phyloP scores from a whole-genome alignment of 345 rosid genomes.

The Rubroshorea leprosula region DNA sequence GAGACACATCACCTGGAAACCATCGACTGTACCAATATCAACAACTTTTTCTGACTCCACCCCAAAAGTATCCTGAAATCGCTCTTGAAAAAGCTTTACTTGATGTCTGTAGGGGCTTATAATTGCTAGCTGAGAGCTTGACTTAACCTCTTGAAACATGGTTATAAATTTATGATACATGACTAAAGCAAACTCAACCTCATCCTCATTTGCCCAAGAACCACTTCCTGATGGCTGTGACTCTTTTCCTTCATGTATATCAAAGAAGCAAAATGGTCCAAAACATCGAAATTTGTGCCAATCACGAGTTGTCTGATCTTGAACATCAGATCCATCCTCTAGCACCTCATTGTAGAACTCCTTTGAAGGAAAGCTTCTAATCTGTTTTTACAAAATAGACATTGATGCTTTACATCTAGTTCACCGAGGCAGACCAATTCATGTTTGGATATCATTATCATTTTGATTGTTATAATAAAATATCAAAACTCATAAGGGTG shows the following conservation, averaged over 20 bases:
- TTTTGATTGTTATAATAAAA: neutral
- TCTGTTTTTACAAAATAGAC: slow-evolving; percentile 31
- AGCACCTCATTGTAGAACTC: slow-evolving; percentile 73
- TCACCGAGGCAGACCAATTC: neutral
- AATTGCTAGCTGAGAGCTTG: slow-evolving; percentile 85
- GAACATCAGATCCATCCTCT: slow-evolving; percentile 75
- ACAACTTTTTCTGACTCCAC: slow-evolving; percentile 63
- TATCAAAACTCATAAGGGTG: neutral
- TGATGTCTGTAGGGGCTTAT: slow-evolving; percentile 89
- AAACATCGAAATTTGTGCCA: slow-evolving; percentile 84
- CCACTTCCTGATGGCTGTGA: slow-evolving; percentile 84
- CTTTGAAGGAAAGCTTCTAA: slow-evolving; percentile 84
- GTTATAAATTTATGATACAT: slow-evolving; percentile 76
- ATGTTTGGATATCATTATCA: neutral
- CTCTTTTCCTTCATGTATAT: slow-evolving; percentile 76
- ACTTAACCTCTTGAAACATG: slow-evolving; percentile 66
- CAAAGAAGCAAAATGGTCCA: slow-evolving; percentile 93
- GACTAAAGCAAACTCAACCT: slow-evolving; percentile 76
- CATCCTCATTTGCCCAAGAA: slow-evolving; percentile 71
- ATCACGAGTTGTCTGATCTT: slow-evolving; percentile 55
- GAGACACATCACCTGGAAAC: slow-evolving; percentile 71
- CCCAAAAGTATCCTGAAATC: slow-evolving; percentile 72
- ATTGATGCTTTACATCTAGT: neutral
- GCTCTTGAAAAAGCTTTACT: slow-evolving; percentile 78
- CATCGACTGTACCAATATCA: slow-evolving; percentile 88